Base-by-base conservation (phyloP, 257 asterid species). In the Nicotiana tomentosiformis region DNA sequence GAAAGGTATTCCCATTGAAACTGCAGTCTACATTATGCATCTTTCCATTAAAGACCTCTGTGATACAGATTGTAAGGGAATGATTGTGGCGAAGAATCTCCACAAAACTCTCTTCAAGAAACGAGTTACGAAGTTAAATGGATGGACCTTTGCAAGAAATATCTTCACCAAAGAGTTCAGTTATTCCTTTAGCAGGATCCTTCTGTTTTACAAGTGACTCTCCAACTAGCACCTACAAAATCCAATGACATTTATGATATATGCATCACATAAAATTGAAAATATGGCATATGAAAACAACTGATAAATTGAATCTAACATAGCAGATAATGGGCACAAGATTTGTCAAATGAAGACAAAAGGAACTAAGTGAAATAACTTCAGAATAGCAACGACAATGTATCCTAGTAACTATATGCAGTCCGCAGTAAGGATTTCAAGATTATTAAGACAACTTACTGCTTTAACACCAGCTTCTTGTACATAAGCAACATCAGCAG, bases 401-500 rank as follows among this genome's bases (percentile, higher is more conserved):
- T 11, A 4, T 46, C 23, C 60, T 72, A 72, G 7, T 46, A 30
- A 72, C 7, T 6, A 72, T 20, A 23, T 1, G 2, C 7, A 62
- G 29, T 55, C 15, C 14, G 15, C 43, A 20, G 64, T 29, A 17
- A 49, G 77, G 29, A 49, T 15, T 49, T 49, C 16, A 14, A 51
- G 51, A 74, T 26, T 16, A 74, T 35, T 14, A 26, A 23, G 53
- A 53, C 37, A 81, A 69, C 93, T 86, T 89, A 95, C 97, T 55
- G 98, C 98, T 84, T 89, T 84, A 74, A 87, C 93, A 81, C 98
- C 98, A 70, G 96, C 97, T 85, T 91, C 96, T 86, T 92, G 98
- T 66, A 95, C 97, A 87, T 79, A 93, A 15, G 92, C 93, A 86
- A 95, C 91, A 89, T 95, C 98, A 64, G 89, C 90, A 55, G 98